Base-by-base conservation (phyloP, 306 rosid species). In the Rosa persica region DNA sequence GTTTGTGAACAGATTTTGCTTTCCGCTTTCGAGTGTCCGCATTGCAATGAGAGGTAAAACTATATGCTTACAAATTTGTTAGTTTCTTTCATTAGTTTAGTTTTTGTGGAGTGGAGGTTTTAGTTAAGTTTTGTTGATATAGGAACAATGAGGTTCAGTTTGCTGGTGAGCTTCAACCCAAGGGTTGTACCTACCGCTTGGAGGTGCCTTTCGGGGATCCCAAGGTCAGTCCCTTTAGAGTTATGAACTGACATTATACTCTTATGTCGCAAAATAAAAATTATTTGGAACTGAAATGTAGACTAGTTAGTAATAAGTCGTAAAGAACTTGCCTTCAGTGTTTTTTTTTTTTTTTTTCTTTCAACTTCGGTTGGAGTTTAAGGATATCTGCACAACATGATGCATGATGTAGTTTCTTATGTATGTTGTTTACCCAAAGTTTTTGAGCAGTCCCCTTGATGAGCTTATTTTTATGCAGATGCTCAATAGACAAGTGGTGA, bases 91-190 rank as follows among this genome's bases (percentile, higher is more conserved):
- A 3, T 20, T 78, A 48, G 15, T 27, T 48, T 4, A 27, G 12
- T 60, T 25, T 25, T 44, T 16, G 34, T 57, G 47, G 64, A 27
- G 47, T 44, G 42, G 58, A 74, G 43, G 49, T 68, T 76, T 44
- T 36, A 67, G 49, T 36, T 69, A 36, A 42, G 73, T 52, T 82
- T 48, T 74, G 40, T 72, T 23, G 67, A 5, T 43, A 52, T 79
- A 95, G 98, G 89, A 95, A 92, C 77, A 95, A 93, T 74, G 98
- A 95, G 78, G 98, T 92, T 30, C 98, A 95, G 92, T 95, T 95
- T 89, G 98, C 98, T 7, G 98, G 98, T 10, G 97, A 95, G 83
- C 87, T 95, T 72, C 98, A 92, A 82, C 90, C 88, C 0, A 92
- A 95, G 40, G 98, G 98, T 38, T 92, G 98, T 81, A 80, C 85